phyloP scores from a whole-genome alignment of 371 early-diverging fungal genomes.

The Mortierella sp. region DNA sequence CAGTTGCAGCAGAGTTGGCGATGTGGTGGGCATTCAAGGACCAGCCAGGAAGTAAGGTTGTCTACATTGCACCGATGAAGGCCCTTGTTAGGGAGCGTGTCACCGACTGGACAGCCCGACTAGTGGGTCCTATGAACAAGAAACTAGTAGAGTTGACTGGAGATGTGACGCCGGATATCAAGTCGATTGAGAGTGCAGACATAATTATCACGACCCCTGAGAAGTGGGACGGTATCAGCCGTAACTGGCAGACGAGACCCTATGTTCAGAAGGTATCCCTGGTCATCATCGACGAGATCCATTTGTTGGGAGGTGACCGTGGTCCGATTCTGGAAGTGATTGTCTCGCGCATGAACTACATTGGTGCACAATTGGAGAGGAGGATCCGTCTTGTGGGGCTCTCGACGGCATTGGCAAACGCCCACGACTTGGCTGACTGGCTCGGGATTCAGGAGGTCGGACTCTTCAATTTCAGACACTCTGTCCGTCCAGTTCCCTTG shows the following conservation, averaged over 20 bases:
- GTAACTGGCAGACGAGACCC: constrained; percentile 87
- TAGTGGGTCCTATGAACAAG: constrained; percentile 80
- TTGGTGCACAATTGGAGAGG: constrained; percentile 74
- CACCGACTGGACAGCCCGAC: constrained; percentile 88
- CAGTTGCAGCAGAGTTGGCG: constrained; percentile 96
- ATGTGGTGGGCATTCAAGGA: constrained; percentile 79
- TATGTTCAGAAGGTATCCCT: constrained; percentile 88
- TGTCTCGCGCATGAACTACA: constrained; percentile 97
- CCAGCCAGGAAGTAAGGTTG: constrained; percentile 88
- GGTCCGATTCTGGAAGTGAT: constrained; percentile 98
- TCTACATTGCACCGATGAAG: constrained; percentile 99
- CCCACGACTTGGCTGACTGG: constrained; percentile 97
- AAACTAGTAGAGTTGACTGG: constrained; percentile 97
- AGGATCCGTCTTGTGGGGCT: constrained; percentile 96
- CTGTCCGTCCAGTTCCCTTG: constrained; percentile 95
- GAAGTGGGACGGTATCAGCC: constrained; percentile 98
- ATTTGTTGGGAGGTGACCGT: constrained; percentile 96
- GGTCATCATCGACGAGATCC: constrained; percentile 99
- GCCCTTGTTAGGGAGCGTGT: constrained; percentile 98
- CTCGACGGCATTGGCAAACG: constrained; percentile 98
- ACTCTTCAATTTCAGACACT: constrained; percentile 94
- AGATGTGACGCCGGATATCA: constrained; percentile 94
- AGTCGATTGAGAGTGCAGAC: constrained; percentile 87
- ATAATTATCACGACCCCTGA: constrained; percentile 98
- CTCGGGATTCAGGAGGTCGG: constrained; percentile 86